These are phyloP conservation scores for Aciculosporium take DNA, from an alignment of 2,329 filamentous ascomycete genomes.

Conservation along the genomic window DNA sequence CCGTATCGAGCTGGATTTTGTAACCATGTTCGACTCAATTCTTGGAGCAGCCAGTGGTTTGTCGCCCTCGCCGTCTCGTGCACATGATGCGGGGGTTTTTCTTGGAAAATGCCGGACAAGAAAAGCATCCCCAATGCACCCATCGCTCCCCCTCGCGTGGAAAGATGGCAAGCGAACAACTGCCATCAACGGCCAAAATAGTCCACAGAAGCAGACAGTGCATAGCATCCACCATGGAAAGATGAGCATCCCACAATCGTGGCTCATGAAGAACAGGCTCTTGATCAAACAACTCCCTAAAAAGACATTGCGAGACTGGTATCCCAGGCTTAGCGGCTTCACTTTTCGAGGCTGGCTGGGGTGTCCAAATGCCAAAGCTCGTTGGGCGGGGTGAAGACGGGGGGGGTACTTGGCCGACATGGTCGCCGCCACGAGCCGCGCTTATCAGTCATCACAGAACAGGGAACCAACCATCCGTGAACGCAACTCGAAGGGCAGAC, in stretches of 20 bases:
- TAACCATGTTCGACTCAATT: not conserved
- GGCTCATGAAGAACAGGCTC: not conserved
- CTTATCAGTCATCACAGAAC: not conserved
- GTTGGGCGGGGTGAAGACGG: not conserved
- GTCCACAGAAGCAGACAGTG: not conserved
- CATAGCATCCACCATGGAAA: not conserved
- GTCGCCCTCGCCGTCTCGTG: not conserved
- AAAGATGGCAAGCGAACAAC: not conserved
- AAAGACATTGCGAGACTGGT: not conserved
- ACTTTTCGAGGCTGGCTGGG: not conserved
- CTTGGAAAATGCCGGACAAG: too few species aligned
- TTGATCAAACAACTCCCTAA: not conserved
- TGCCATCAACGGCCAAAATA: conserved; percentile 1
- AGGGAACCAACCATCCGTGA: too few species aligned
- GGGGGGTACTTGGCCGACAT: not conserved
- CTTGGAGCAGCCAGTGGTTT: too few species aligned
- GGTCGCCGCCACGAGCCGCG: not conserved
- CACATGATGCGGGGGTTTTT: too few species aligned
- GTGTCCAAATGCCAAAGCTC: not conserved
- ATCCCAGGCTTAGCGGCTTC: not conserved
- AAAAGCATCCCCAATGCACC: not conserved
- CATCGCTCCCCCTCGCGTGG: not conserved
- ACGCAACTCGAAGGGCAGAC: too few species aligned
- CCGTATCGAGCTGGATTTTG: not conserved
- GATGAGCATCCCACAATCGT: not conserved